phyloP scores from a whole-genome alignment of 805 yeast genomes.

The Kodamaea kaohsiungensis region DNA sequence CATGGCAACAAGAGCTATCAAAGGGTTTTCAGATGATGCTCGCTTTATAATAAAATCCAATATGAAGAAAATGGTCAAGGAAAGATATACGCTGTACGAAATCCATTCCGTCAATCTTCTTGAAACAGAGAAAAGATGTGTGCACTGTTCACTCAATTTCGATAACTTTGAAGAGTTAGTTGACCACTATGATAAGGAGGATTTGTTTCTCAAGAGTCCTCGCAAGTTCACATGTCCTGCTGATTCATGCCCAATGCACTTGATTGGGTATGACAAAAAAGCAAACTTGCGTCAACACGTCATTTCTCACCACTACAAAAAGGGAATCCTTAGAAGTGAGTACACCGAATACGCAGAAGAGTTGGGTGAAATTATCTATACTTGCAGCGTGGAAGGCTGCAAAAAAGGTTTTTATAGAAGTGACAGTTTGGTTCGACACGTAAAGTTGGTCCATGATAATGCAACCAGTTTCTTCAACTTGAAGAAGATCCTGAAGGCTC shows the following conservation, averaged over 20 bases:
- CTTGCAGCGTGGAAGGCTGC: constrained; percentile 13
- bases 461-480: constrained; percentile 6
- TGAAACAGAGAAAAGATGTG: constrained; percentile 11
- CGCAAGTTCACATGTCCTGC: constrained; percentile 36
- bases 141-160: constrained; percentile 36
- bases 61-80: neutral
- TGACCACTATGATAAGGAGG: constrained; percentile 34
- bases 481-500: constrained; percentile 1
- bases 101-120: constrained; percentile 3
- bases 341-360: constrained; percentile 6
- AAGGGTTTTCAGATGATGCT: neutral
- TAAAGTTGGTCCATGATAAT: constrained; percentile 15
- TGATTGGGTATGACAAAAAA: constrained; percentile 38
- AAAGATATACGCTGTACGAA: neutral
- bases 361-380: constrained; percentile 8
- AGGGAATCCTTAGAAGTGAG: constrained; percentile 15
- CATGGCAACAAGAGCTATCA: constrained; percentile 8
- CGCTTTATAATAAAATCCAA: neutral
- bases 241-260: constrained; percentile 40
- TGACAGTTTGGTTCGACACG: constrained; percentile 18
- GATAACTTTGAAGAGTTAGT: constrained; percentile 29
- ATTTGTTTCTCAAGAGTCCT: constrained; percentile 18
- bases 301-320: constrained; percentile 25
- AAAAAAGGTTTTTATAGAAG: constrained; percentile 16
- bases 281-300: constrained; percentile 32